Evolutionary conservation across 2,329 filamentous ascomycete genomes (phyloP), one percentile per base, ranked within the genome.

Genomic region (Monosporascus sp.): DNA sequence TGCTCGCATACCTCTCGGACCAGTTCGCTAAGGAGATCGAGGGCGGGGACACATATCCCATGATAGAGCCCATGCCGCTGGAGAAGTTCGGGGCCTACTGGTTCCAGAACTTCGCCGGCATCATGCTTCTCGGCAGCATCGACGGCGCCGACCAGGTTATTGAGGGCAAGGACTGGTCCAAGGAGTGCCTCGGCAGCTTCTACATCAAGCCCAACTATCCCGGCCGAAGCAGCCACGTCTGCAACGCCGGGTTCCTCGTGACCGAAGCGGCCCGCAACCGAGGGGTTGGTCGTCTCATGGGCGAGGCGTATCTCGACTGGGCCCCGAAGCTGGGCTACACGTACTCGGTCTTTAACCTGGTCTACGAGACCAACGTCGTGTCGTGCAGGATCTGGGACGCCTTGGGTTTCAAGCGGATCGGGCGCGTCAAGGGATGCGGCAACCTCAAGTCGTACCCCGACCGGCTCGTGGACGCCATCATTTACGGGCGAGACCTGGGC

Each of bases 181-280:
- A 85, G 65, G 80, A 88, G 63, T 96, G 90, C 64, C 75, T 96
- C 44, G 91, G 91, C 53, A 95, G 89, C 73, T 96, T 96, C 73
- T 95, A 94, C 73, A 89, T 96, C 77, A 92, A 94, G 74, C 90
- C 91, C 48, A 96, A 96, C 71, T 96, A 96, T 69, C 90, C 91
- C 0, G 91, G 91, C 48, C 82, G 91, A 54, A 94, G 89, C 73
- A 94, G 88, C 70, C 91, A 96, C 75, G 83, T 96, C 49, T 96
- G 90, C 76, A 97, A 95, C 66, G 92, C 83, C 54, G 87, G 86
- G 35, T 90, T 91, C 66, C 76, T 91, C 50, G 87, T 90, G 55
- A 90, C 87, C 9, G 85, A 88, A 65, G 84, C 84, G 14, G 80
- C 85, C 50, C 83, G 88, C 56, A 88, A 88, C 69, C 85, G 86